These are phyloP conservation scores for Brassica nigra DNA, from an alignment of 345 rosid genomes.

Conservation along the genomic window DNA sequence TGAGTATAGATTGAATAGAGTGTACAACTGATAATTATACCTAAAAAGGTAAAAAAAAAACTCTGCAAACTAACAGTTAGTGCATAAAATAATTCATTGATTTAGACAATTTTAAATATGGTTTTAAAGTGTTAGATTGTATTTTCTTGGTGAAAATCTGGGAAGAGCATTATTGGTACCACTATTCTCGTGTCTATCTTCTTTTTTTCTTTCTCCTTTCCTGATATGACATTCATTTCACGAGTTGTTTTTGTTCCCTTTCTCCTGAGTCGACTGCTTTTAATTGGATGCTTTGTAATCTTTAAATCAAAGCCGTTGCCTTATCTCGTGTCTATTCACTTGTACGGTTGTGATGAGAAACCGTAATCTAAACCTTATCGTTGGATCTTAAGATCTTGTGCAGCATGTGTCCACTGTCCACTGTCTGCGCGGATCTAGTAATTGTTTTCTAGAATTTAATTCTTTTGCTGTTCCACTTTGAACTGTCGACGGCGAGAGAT, in stretches of 20 bases:
- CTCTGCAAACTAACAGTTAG: conserved; percentile 1
- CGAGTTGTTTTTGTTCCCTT: conserved; percentile 42
- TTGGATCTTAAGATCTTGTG: conserved; percentile 1
- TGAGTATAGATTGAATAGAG: conserved; percentile 9
- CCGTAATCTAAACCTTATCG: conserved; percentile 31
- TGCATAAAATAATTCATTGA: conserved; percentile 22
- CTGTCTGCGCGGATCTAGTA: conserved; percentile 28
- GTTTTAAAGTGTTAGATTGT: background rate
- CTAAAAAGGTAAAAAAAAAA: background rate
- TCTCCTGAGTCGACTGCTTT: conserved; percentile 42
- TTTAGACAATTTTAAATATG: background rate
- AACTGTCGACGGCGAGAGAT: background rate
- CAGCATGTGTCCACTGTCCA: conserved; percentile 41
- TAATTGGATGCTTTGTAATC: conserved; percentile 26
- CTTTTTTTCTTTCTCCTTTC: background rate
- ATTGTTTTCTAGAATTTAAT: background rate
- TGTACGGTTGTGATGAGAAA: conserved; percentile 23
- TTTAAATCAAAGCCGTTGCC: conserved; percentile 18
- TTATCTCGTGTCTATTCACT: conserved; percentile 1
- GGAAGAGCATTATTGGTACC: conserved; percentile 33
- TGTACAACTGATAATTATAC: conserved; percentile 11
- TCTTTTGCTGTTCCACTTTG: background rate
- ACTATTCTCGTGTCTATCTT: conserved; percentile 16
- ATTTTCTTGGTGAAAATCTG: conserved; percentile 15
- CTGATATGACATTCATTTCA: conserved; percentile 43